Percentiles rank a stretch among this genome's conserved stretches.
Evolutionary conservation across 129 eudicot species (phyloP).

Genomic region (Tagetes patula): DNA sequence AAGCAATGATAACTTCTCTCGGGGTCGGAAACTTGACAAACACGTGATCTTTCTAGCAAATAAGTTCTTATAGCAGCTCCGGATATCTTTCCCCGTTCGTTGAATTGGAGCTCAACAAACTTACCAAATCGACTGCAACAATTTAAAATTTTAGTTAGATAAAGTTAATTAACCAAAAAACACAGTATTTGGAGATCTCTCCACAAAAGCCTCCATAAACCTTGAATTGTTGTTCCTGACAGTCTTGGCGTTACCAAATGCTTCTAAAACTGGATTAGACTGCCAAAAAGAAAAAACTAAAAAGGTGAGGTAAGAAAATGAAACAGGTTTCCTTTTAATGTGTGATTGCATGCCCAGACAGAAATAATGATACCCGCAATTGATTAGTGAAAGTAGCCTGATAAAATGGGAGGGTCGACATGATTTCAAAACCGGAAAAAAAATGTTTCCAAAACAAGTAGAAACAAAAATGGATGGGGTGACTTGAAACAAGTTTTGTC

Average conservation of each 20-base stretch:
- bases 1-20: conserved; percentile 96
- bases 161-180: conserved; percentile 14
- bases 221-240: conserved; percentile 83
- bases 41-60: conserved; percentile 90
- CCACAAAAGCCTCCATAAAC: conserved; percentile 31
- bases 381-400: not conserved
- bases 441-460: not conserved
- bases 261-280: conserved; percentile 87
- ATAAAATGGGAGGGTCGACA: not conserved
- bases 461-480: not conserved
- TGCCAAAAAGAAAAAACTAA: conserved; percentile 35
- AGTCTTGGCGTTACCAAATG: conserved; percentile 81
- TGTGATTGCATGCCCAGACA: conserved; percentile 1
- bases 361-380: not conserved
- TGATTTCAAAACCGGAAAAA: not conserved
- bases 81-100: conserved; percentile 60
- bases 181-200: not conserved
- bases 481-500: not conserved
- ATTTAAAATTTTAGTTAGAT: conserved; percentile 13
- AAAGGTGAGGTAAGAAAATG: conserved; percentile 1
- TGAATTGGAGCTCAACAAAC: conserved; percentile 89
- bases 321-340: conserved; percentile 12
- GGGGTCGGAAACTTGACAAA: conserved; percentile 91
- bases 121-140: conserved; percentile 87
- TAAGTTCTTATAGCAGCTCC: conserved; percentile 98